A percentile compares a stretch with the other conserved stretches of the same genome.
These are phyloP conservation scores for Penicillium argentinense DNA, from an alignment of 495 filamentous ascomycete species.

Conservation along the genomic window DNA sequence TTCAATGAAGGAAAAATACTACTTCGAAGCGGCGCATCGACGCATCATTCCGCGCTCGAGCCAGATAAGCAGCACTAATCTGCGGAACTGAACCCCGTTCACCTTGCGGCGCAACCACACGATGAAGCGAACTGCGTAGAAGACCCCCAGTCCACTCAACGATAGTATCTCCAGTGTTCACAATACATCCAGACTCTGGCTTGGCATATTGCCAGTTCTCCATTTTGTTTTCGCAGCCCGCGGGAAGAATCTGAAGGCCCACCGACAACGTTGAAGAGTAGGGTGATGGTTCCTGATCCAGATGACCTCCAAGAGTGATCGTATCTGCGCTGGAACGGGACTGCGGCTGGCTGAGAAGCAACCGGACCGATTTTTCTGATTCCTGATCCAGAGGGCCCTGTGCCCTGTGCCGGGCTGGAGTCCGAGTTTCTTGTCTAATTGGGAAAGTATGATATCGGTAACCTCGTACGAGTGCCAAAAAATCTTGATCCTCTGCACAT, in stretches of 20 bases:
- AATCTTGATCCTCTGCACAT: background rate
- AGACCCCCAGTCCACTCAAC: slow-evolving; percentile 39
- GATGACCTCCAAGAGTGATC: slow-evolving; percentile 19
- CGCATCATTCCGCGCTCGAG: slow-evolving; percentile 20
- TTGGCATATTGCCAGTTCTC: slow-evolving; percentile 34
- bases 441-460: background rate
- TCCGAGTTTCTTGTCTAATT: slow-evolving; percentile 3
- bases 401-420: background rate
- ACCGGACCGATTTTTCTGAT: slow-evolving; percentile 5
- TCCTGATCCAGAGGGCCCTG: background rate
- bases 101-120: slow-evolving; percentile 35
- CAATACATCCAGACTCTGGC: slow-evolving; percentile 32
- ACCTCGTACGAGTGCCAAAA: slow-evolving; percentile 1
- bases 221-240: slow-evolving; percentile 1
- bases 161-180: slow-evolving; percentile 43
- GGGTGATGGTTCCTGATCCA: slow-evolving; percentile 33
- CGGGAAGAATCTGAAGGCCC: slow-evolving; percentile 32
- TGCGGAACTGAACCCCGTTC: slow-evolving; percentile 28
- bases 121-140: slow-evolving; percentile 35
- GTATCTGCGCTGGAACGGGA: slow-evolving; percentile 1
- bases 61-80: slow-evolving; percentile 35
- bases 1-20: slow-evolving; percentile 2
- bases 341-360: slow-evolving; percentile 7
- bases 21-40: slow-evolving; percentile 16
- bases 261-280: slow-evolving; percentile 35